These are phyloP conservation scores for Pestalotiopsis fici DNA, from an alignment of 2,329 filamentous ascomycete species.

Conservation along the genomic window DNA sequence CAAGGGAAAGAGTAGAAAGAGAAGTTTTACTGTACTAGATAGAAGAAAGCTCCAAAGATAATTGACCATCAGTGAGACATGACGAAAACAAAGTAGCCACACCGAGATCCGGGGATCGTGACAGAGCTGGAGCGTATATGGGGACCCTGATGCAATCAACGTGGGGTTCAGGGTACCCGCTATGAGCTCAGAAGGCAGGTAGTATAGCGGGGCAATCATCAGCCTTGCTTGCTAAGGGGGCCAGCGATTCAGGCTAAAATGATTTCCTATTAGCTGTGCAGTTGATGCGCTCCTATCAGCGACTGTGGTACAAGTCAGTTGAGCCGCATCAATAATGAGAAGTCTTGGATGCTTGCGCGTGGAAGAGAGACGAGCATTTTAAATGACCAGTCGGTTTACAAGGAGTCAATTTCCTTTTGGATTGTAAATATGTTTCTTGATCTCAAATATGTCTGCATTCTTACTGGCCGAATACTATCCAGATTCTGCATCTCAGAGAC, in stretches of 20 bases:
- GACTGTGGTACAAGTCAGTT: not conserved
- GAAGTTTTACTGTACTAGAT: not conserved
- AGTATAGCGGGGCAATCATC: not conserved
- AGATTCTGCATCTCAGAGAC: not conserved
- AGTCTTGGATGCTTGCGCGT: not conserved
- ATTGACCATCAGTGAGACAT: not conserved
- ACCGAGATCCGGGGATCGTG: not conserved
- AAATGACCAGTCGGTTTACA: too few species aligned
- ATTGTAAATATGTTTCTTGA: not conserved
- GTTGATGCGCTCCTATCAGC: constrained; percentile 8
- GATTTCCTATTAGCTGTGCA: not conserved
- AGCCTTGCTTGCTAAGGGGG: not conserved
- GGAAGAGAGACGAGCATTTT: not conserved
- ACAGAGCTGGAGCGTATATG: not conserved
- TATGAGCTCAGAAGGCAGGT: not conserved
- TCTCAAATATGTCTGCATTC: not conserved
- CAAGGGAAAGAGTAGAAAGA: not conserved
- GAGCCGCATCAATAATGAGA: not conserved
- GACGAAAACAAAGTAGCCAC: not conserved
- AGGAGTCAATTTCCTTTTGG: not conserved
- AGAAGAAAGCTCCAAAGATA: not conserved
- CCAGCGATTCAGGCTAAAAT: constrained; percentile 1
- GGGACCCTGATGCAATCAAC: constrained; percentile 11
- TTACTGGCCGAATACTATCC: not conserved
- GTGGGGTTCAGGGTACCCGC: constrained; percentile 8